These are phyloP conservation scores for Geoglossum cookeanum DNA, from an alignment of 2,329 filamentous ascomycete genomes.

Conservation along the genomic window DNA sequence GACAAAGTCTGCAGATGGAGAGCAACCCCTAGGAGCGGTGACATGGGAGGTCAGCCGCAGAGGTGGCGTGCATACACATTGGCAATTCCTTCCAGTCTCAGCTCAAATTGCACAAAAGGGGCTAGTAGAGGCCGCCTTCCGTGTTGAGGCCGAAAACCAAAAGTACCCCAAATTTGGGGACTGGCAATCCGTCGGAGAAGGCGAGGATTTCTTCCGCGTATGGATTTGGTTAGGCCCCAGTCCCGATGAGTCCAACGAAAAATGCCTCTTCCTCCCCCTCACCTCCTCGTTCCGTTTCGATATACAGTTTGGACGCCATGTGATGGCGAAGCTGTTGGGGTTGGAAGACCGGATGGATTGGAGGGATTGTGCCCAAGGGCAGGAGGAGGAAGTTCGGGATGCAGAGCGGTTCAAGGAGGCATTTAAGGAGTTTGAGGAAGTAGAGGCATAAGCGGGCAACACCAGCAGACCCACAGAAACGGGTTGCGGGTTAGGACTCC, in stretches of 20 bases:
- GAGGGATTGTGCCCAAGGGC: constrained; percentile 63
- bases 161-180: constrained; percentile 34
- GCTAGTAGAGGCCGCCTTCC: constrained; percentile 74
- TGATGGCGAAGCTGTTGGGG: constrained; percentile 70
- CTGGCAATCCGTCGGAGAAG: constrained; percentile 8
- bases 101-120: constrained; percentile 47
- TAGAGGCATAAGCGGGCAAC: too few species aligned
- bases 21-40: constrained; percentile 46
- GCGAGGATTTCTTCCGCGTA: constrained; percentile 54
- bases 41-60: constrained; percentile 82
- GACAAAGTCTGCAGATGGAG: constrained; percentile 23
- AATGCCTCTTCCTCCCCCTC: constrained; percentile 48
- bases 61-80: constrained; percentile 72
- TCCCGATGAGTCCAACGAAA: constrained; percentile 19
- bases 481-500: too few species aligned
- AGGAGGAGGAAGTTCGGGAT: constrained; percentile 61
- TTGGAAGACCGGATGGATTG: constrained; percentile 65
- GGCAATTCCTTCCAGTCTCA: constrained; percentile 75
- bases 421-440: constrained; percentile 78
- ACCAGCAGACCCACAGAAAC: too few species aligned
- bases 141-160: constrained; percentile 66
- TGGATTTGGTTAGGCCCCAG: constrained; percentile 35
- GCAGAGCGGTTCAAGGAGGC: constrained; percentile 60
- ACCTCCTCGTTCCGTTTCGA: constrained; percentile 61
- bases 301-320: constrained; percentile 71